A percentile compares a stretch with the other conserved stretches of the same genome.
Conservation (phyloP, 106 monocot species). For the Xerophyta viscosa region DNA sequence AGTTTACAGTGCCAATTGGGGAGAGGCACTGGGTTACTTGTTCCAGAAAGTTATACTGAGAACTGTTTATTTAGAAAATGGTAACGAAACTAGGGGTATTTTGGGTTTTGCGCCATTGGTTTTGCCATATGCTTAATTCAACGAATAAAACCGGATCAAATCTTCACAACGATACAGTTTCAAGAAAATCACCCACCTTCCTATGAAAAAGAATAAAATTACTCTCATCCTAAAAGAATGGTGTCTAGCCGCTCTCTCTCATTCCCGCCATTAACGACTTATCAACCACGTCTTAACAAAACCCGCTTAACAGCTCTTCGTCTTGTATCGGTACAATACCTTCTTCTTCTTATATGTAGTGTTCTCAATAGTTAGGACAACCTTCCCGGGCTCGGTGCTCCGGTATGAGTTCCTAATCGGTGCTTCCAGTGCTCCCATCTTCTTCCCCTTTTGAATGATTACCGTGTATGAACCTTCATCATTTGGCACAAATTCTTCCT, state of each 20-base stretch:
- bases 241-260: background rate
- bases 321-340: conserved; percentile 35
- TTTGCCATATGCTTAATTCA: no score
- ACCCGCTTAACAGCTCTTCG: conserved; percentile 3
- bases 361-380: conserved; percentile 57
- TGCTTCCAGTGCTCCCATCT: conserved; percentile 38
- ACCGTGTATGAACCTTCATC: conserved; percentile 48
- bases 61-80: no score
- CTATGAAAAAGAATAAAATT: background rate
- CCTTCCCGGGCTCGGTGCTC: conserved; percentile 45
- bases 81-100: no score
- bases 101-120: no score
- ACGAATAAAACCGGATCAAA: no score
- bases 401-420: conserved; percentile 40
- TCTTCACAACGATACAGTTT: no score
- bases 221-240: background rate
- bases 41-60: no score
- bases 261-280: background rate
- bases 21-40: no score
- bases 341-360: conserved; percentile 48
- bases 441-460: conserved; percentile 59
- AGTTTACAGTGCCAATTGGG: no score
- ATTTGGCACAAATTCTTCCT: conserved; percentile 41
- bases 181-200: no score
- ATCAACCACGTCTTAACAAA: background rate